Percentiles rank a stretch among this genome's conserved stretches.
Evolutionary conservation across 2,329 filamentous ascomycete genomes (phyloP).

Genomic region (Chaetomiaceae sp.): DNA sequence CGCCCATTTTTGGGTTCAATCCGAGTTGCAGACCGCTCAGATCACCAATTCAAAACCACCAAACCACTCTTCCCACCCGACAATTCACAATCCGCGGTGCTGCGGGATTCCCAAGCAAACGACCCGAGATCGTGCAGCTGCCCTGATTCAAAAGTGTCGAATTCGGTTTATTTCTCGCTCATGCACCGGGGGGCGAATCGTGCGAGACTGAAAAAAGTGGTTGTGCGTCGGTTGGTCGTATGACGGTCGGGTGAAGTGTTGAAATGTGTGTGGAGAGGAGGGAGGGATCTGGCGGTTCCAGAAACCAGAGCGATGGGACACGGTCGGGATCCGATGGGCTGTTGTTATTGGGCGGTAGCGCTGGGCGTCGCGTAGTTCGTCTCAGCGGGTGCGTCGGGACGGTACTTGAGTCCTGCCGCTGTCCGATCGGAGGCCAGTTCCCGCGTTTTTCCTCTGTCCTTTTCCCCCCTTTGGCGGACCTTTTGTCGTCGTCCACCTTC

Average conservation of each 20-base stretch:
- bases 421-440: slow-evolving; percentile 8
- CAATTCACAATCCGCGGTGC: slow-evolving; percentile 10
- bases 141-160: neutral
- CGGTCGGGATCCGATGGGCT: slow-evolving; percentile 22
- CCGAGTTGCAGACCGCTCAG: neutral
- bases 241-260: neutral
- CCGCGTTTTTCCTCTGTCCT: neutral
- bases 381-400: slow-evolving; percentile 19
- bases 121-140: neutral
- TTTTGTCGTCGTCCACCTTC: slow-evolving; percentile 2
- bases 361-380: slow-evolving; percentile 21
- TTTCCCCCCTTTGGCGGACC: neutral
- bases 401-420: slow-evolving; percentile 10
- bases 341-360: slow-evolving; percentile 24
- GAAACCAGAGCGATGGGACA: slow-evolving; percentile 28
- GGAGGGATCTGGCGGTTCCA: slow-evolving; percentile 21
- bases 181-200: too few species aligned
- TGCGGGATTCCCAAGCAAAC: too few species aligned
- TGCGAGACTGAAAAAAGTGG: neutral
- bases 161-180: neutral
- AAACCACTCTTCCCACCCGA: neutral
- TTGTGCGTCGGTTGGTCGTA: neutral
- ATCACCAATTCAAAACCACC: neutral
- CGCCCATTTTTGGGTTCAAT: slow-evolving; percentile 21
- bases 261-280: neutral